Conservation (phyloP, 495 filamentous ascomycete genomes). For the Haplographium delicatum region DNA sequence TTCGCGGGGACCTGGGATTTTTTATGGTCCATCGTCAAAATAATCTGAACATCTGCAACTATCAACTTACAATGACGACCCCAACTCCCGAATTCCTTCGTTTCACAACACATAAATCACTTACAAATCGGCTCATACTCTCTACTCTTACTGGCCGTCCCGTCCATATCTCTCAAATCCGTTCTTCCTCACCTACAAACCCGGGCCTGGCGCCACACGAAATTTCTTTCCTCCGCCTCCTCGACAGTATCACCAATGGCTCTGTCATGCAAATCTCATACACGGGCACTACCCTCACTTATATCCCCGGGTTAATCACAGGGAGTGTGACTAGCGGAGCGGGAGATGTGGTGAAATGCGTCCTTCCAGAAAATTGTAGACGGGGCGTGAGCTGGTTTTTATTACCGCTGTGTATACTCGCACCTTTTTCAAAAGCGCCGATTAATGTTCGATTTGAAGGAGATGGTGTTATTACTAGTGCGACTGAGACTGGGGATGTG, state of each 20-base stretch:
- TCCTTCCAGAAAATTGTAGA: constrained; percentile 65
- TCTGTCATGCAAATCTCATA: constrained; percentile 89
- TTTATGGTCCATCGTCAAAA: neutral
- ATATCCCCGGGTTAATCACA: constrained; percentile 86
- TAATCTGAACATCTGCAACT: neutral
- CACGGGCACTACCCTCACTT: constrained; percentile 86
- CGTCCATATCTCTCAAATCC: constrained; percentile 89
- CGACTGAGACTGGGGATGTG: constrained; percentile 75
- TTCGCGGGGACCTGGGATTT: neutral
- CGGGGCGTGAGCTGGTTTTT: constrained; percentile 91
- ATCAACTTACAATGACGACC: constrained; percentile 15
- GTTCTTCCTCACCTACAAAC: constrained; percentile 71
- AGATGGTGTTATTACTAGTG: constrained; percentile 86
- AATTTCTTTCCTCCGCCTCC: constrained; percentile 89
- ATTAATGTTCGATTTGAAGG: constrained; percentile 87
- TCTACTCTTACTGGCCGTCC: constrained; percentile 86
- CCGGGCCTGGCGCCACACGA: constrained; percentile 90
- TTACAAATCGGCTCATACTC: constrained; percentile 81
- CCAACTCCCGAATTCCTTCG: constrained; percentile 43
- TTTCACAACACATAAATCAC: constrained; percentile 77
- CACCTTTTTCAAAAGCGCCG: constrained; percentile 85
- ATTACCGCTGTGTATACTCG: constrained; percentile 80
- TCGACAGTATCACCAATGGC: constrained; percentile 95
- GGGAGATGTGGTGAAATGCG: constrained; percentile 66
- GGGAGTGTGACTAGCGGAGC: constrained; percentile 58